Evolutionary conservation across 129 eudicot genomes (phyloP), one percentile per base, ranked within the genome.

Genomic region (Sambucus nigra): DNA sequence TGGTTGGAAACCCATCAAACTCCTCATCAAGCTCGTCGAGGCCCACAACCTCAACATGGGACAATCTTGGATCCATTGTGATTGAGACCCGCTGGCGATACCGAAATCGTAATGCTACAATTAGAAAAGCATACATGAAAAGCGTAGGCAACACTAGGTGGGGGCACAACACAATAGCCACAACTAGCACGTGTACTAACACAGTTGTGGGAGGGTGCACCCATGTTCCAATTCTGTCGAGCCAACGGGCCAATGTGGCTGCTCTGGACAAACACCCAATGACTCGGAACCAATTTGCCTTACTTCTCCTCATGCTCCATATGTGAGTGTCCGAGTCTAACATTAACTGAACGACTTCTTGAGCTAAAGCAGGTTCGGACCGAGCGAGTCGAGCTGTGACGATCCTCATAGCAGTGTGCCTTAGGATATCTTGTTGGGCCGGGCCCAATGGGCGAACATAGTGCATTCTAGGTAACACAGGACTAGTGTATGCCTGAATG

Each of bases 281-380:
- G 0, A 84, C 63, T 13, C 95, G 62, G 26, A 85, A 84, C 95
- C 94, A 91, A 53, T 91, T 91, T 0, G 91, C 88, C 86, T 91
- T 91, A 70, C 95, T 85, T 33, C 92, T 77, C 64, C 98, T 82
- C 88, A 91, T 76, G 67, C 98, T 91, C 94, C 94, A 91, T 55
- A 84, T 62, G 69, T 81, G 94, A 9, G 82, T 79, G 51, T 91
- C 95, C 1, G 95, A 64, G 19, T 91, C 98, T 57, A 85, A 41
- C 88, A 91, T 79, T 56, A 68, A 91, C 58, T 91, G 94, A 27
- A 91, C 98, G 63, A 91, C 98, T 41, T 91, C 98, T 38, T 76
- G 94, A 12, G 88, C 89, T 49, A 91, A 61, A 2, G 94, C 88
- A 10, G 98, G 98, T 25, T 91, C 95, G 0, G 98, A 85, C 17